A percentile compares a stretch with the other conserved stretches of the same genome.
phyloP scores from a whole-genome alignment of 2,329 filamentous ascomycete genomes.

The Alternaria hordeiaustralica region DNA sequence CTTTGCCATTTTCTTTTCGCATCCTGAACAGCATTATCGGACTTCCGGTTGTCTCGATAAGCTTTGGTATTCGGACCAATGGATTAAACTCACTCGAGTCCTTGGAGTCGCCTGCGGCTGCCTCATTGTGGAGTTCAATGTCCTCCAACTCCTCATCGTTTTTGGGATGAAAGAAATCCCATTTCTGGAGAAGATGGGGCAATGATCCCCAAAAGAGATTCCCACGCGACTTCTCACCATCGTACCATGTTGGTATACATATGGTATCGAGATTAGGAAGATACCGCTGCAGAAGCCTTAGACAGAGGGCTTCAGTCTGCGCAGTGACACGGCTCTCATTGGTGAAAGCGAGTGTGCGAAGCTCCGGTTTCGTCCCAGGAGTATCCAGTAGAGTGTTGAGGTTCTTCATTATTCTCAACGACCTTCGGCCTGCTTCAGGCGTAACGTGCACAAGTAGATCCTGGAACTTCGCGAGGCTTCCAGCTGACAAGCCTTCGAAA shows the following conservation, averaged over 20 bases:
- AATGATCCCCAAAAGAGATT: neutral
- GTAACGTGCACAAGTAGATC: too few relatives aligned
- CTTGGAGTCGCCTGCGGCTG: neutral
- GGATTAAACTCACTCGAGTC: neutral
- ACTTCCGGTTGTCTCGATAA: neutral
- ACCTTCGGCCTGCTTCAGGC: neutral
- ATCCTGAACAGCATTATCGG: too few relatives aligned
- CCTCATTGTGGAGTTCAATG: neutral
- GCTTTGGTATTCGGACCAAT: neutral
- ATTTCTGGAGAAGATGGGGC: neutral
- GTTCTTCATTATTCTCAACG: neutral
- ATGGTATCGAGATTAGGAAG: too few relatives aligned
- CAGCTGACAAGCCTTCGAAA: too few relatives aligned
- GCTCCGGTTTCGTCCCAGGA: too few relatives aligned
- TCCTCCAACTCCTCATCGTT: neutral
- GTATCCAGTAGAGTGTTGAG: too few relatives aligned
- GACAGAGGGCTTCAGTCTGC: neutral
- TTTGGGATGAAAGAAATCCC: neutral
- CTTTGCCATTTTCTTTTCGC: neutral
- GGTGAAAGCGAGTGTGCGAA: neutral
- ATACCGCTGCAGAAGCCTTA: too few relatives aligned
- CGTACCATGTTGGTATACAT: neutral
- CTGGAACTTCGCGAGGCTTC: too few relatives aligned
- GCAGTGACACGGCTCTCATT: neutral
- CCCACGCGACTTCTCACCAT: neutral